phyloP scores from a whole-genome alignment of 2,329 filamentous ascomycete genomes.

The Alternaria brassicicola region DNA sequence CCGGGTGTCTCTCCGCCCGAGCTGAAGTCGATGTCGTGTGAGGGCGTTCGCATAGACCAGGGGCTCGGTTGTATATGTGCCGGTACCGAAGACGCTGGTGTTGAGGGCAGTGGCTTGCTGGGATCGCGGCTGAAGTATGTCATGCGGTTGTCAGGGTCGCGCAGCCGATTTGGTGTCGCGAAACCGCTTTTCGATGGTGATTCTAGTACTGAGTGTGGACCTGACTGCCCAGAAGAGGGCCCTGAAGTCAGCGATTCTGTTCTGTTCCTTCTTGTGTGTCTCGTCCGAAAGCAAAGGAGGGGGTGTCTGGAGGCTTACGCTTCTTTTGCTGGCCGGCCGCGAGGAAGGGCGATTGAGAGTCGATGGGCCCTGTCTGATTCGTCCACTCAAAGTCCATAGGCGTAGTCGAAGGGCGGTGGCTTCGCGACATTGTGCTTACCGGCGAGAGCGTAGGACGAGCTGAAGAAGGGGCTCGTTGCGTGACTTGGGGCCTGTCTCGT shows the following conservation, averaged over 20 bases:
- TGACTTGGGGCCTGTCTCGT: constrained; percentile 13
- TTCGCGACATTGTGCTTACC: constrained; percentile 32
- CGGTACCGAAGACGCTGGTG: constrained; percentile 27
- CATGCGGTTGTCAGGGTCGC: constrained; percentile 57
- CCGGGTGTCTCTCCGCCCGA: constrained; percentile 58
- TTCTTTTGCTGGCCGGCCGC: constrained; percentile 44
- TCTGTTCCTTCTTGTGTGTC: background rate
- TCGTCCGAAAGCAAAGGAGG: constrained; percentile 8
- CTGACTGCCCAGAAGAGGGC: constrained; percentile 25
- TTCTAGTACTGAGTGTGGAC: constrained; percentile 49
- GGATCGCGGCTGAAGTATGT: constrained; percentile 53
- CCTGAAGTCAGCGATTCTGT: constrained; percentile 21
- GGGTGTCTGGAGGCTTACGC: constrained; percentile 40
- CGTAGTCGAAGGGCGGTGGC: constrained; percentile 49
- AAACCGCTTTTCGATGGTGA: constrained; percentile 56
- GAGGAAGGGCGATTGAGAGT: constrained; percentile 57
- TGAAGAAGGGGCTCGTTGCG: background rate
- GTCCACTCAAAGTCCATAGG: constrained; percentile 63
- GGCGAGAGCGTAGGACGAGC: background rate
- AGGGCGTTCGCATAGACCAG: constrained; percentile 44
- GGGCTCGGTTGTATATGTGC: constrained; percentile 39
- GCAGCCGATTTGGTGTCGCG: constrained; percentile 49
- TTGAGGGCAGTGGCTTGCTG: constrained; percentile 48
- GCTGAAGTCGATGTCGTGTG: constrained; percentile 51
- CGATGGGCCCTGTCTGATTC: constrained; percentile 54